These are phyloP conservation scores for Tylopilus subfusipes DNA, from an alignment of 768 basidiomycete genomes.

Conservation along the genomic window DNA sequence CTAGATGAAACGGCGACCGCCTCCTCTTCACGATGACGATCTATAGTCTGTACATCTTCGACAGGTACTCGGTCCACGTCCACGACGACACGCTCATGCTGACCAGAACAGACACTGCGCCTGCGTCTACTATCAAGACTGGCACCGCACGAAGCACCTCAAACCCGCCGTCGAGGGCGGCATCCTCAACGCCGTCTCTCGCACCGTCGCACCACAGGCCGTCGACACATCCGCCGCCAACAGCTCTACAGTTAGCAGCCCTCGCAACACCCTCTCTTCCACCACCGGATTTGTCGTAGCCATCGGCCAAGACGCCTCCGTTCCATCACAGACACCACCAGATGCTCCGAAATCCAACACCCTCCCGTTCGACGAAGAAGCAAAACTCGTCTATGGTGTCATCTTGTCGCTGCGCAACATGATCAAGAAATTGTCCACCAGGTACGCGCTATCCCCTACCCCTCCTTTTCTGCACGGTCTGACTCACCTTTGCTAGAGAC, in stretches of 20 bases:
- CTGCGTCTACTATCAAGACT: slow-evolving; percentile 94
- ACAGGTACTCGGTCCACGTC: slow-evolving; percentile 47
- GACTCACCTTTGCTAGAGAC: slow-evolving; percentile 49
- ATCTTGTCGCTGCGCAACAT: slow-evolving; percentile 88
- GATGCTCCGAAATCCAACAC: slow-evolving; percentile 40
- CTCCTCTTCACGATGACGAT: slow-evolving; percentile 62
- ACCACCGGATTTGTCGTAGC: slow-evolving; percentile 69
- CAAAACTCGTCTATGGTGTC: slow-evolving; percentile 96
- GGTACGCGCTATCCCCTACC: slow-evolving; percentile 35
- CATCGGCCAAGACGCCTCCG: slow-evolving; percentile 41
- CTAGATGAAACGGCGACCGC: too few species aligned
- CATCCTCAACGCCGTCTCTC: slow-evolving; percentile 77
- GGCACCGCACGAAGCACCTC: slow-evolving; percentile 77
- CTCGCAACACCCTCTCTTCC: slow-evolving; percentile 64
- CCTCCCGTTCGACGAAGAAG: slow-evolving; percentile 94
- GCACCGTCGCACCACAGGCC: slow-evolving; percentile 47
- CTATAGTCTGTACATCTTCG: slow-evolving; percentile 90
- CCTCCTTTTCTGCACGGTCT: neutral
- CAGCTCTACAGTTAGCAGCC: slow-evolving; percentile 47
- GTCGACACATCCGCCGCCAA: slow-evolving; percentile 33
- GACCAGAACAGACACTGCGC: slow-evolving; percentile 67
- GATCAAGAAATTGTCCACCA: slow-evolving; percentile 89
- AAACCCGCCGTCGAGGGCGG: slow-evolving; percentile 70
- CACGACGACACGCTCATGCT: neutral
- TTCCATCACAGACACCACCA: slow-evolving; percentile 16